Conservation (phyloP, 2,329 filamentous ascomycete genomes). For the Fusarium bactridioides region DNA sequence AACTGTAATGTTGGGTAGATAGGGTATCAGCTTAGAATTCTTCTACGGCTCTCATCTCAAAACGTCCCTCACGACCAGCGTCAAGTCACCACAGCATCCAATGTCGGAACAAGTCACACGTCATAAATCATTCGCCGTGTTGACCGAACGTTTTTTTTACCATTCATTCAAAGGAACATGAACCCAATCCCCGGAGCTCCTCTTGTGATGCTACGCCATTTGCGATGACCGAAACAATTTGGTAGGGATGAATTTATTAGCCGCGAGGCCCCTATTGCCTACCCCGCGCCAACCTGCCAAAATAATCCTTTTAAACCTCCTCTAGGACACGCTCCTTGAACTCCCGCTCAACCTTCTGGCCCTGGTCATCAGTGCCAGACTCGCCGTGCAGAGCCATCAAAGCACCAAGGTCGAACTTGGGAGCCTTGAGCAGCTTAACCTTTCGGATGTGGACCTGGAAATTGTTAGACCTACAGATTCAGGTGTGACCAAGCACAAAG, state of each 20-base stretch:
- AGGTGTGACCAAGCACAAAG: neutral
- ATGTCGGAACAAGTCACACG: slow-evolving; percentile 14
- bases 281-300: slow-evolving; percentile 45
- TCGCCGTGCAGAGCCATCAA: slow-evolving; percentile 98
- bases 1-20: neutral
- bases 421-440: slow-evolving; percentile 98
- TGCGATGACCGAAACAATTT: slow-evolving; percentile 54
- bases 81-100: slow-evolving; percentile 27
- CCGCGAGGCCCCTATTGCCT: slow-evolving; percentile 44
- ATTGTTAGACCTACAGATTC: neutral
- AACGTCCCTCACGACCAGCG: slow-evolving; percentile 12
- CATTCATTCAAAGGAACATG: slow-evolving; percentile 51
- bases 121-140: slow-evolving; percentile 34
- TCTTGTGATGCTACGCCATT: slow-evolving; percentile 55
- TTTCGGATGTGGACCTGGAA: slow-evolving; percentile 97
- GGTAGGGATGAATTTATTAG: slow-evolving; percentile 48
- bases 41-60: slow-evolving; percentile 27
- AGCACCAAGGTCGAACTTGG: slow-evolving; percentile 98
- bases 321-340: slow-evolving; percentile 99
- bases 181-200: slow-evolving; percentile 51
- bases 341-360: slow-evolving; percentile 98
- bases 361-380: slow-evolving; percentile 93
- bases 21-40: slow-evolving; percentile 21
- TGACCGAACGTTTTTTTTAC: slow-evolving; percentile 46
- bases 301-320: slow-evolving; percentile 75